A percentile compares a stretch with the other conserved stretches of the same genome.
These are phyloP conservation scores for Penicillium arizonense DNA, from an alignment of 495 filamentous ascomycete species.

Conservation along the genomic window DNA sequence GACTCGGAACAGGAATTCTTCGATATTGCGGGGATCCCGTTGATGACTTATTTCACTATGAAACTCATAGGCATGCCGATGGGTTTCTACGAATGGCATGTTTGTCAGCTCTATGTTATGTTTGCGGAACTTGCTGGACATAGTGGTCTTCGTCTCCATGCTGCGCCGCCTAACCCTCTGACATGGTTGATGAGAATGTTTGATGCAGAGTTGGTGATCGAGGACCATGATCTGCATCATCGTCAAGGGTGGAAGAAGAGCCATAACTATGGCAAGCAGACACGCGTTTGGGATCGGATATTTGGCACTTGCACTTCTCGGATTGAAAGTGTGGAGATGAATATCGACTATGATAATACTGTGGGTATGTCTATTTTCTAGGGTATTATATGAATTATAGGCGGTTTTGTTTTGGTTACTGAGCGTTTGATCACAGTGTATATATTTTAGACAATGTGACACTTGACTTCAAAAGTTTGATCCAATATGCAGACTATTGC, in stretches of 20 bases:
- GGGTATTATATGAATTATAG: no score
- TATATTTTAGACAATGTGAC: no score
- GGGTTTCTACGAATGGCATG: constrained; percentile 21
- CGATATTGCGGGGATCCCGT: constrained; percentile 10
- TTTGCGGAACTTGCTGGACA: constrained; percentile 17
- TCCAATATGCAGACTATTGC: no score
- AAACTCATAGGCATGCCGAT: constrained; percentile 11
- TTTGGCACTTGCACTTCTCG: constrained; percentile 16
- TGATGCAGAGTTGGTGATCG: constrained; percentile 16
- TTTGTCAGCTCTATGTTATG: constrained; percentile 15
- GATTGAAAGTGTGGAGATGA: constrained; percentile 10
- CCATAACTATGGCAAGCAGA: constrained; percentile 21
- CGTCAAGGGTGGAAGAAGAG: constrained; percentile 21
- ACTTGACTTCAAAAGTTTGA: no score
- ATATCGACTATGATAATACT: constrained; percentile 14
- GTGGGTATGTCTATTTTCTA: constrained; percentile 15
- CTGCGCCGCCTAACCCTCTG: constrained; percentile 9
- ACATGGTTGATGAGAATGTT: constrained; percentile 13
- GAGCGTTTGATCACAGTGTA: no score
- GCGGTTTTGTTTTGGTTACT: no score
- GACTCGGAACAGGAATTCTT: constrained; percentile 16
- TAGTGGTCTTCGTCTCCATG: constrained; percentile 14
- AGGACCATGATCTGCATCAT: constrained; percentile 23
- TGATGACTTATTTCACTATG: constrained; percentile 11
- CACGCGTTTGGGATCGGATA: constrained; percentile 19